Evolutionary conservation across 805 yeast species (phyloP), one percentile per base, ranked within the genome.

Genomic region (Saturnispora sanitii): DNA sequence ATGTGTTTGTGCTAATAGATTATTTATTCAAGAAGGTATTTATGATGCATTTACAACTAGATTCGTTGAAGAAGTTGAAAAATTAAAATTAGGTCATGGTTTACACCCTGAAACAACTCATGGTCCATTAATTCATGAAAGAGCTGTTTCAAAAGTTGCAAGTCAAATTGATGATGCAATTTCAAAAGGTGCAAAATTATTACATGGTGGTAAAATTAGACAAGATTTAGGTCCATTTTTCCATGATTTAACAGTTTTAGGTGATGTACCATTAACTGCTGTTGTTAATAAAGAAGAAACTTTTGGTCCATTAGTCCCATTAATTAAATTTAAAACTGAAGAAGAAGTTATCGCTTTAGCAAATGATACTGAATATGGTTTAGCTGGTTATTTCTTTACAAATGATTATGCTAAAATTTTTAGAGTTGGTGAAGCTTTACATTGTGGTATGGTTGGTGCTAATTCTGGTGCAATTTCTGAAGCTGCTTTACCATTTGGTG

Each of bases 1-100:
- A 43, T 88, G 97, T 67, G 82, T 87, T 58, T 96, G 96, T 32
- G 94, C 95, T 49, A 86, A 96, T 42, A 79, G 97, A 65, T 67
- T 87, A 49, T 83, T 84, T 60, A 81, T 88, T 45, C 95, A 88
- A 65, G 94, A 82, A 50, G 73, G 75, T 31, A 70, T 86, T 51
- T 84, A 88, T 64, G 95, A 88, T 48, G 70, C 79, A 61, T 75
- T 86, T 48, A 59, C 86, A 42, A 70, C 65, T 27, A 78, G 70
- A 49, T 75, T 83, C 58, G 68, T 67, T 52, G 57, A 56, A 33
- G 72, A 72, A 42, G 73, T 78, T 38, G 72, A 73, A 42, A 61
- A 62, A 36, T 75, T 77, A 60, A 77, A 82, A 43, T 57, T 56
- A 43, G 97, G 97, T 56, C 72, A 77, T 60, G 95, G 95, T 58